Percentiles rank a stretch among this genome's conserved stretches.
Conservation (phyloP, 2,329 filamentous ascomycete species). For the Fusarium sp. region DNA sequence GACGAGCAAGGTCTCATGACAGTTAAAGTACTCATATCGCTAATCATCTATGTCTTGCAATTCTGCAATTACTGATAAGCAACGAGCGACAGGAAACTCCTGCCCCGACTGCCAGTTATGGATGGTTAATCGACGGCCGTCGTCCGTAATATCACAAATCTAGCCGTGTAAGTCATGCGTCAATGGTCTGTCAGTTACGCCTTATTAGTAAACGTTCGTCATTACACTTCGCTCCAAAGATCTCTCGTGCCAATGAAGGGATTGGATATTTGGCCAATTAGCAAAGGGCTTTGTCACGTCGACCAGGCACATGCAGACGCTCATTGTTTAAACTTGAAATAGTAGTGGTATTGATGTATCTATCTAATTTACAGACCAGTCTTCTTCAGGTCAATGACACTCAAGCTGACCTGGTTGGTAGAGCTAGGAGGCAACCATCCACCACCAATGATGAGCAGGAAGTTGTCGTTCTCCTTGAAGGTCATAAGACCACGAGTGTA, state of each 20-base stretch:
- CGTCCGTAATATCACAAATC: too few species aligned
- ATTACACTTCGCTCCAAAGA: too few species aligned
- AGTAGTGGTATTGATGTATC: neutral
- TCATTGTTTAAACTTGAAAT: neutral
- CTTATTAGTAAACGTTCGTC: too few species aligned
- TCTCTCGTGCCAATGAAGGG: too few species aligned
- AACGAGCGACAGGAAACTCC: neutral
- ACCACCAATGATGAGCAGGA: conserved; percentile 56
- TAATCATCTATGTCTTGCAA: neutral
- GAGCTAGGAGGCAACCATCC: conserved; percentile 59
- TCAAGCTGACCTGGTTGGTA: conserved; percentile 56
- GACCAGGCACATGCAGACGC: neutral
- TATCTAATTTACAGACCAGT: conserved; percentile 10
- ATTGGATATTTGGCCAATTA: too few species aligned
- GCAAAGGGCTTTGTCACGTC: rapidly evolving
- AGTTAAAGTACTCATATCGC: neutral
- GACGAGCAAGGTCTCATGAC: neutral
- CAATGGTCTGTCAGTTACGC: too few species aligned
- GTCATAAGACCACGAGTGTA: conserved; percentile 53
- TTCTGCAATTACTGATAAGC: neutral
- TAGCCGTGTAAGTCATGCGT: too few species aligned
- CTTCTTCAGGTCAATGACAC: conserved; percentile 45
- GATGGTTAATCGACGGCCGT: too few species aligned
- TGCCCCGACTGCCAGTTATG: too few species aligned
- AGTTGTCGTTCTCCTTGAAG: conserved; percentile 49